A percentile compares a stretch with the other conserved stretches of the same genome.
These are phyloP conservation scores for Aphanocladium album DNA, from an alignment of 2,329 filamentous ascomycete genomes.

Conservation along the genomic window DNA sequence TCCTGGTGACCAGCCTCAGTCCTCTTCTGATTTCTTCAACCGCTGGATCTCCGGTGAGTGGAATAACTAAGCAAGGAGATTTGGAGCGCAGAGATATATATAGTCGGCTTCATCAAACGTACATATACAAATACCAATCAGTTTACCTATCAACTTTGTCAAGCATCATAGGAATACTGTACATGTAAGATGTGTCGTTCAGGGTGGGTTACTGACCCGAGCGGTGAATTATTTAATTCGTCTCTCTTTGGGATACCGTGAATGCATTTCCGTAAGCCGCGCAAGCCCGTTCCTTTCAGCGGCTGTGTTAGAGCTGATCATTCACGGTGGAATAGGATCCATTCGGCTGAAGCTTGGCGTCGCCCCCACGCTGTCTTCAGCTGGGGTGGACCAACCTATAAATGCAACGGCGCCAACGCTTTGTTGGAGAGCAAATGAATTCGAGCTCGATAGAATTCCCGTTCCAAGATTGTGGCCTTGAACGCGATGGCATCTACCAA, in stretches of 20 bases:
- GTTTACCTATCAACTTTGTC: neutral
- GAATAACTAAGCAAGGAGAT: neutral
- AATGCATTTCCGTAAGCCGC: neutral
- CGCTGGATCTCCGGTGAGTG: slow-evolving; percentile 17
- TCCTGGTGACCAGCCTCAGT: slow-evolving; percentile 14
- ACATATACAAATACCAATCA: neutral
- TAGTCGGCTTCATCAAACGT: neutral
- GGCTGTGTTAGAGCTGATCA: neutral
- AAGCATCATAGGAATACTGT: too few relatives aligned
- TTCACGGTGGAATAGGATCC: neutral
- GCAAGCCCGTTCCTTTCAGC: neutral
- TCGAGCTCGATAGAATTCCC: neutral
- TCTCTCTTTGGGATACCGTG: neutral
- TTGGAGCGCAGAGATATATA: neutral
- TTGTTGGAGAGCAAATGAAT: neutral
- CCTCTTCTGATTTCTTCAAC: slow-evolving; percentile 15
- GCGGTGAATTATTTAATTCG: too few relatives aligned
- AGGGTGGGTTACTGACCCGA: too few relatives aligned
- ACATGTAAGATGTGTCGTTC: too few relatives aligned
- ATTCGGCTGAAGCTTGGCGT: neutral
- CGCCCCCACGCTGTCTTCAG: neutral
- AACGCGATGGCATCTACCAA: neutral
- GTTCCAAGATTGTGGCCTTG: neutral
- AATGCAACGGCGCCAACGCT: neutral
- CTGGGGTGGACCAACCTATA: neutral